A percentile compares a stretch with the other conserved stretches of the same genome.
These are phyloP conservation scores for Leccinum angustisporum DNA, from an alignment of 1,284 basidiomycete genomes.

Conservation along the genomic window DNA sequence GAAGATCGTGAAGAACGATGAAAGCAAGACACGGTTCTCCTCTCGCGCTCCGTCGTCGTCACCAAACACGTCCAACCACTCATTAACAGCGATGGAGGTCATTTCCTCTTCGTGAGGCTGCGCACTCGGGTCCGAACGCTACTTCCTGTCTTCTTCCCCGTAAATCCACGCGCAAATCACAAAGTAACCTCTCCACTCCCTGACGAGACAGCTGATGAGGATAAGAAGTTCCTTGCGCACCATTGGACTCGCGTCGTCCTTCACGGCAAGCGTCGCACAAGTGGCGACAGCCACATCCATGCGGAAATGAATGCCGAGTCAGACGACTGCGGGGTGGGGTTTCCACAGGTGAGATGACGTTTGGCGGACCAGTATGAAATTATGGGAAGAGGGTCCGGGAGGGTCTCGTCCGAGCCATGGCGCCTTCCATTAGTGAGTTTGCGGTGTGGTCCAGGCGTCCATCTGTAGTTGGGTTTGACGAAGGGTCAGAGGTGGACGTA, in stretches of 20 bases:
- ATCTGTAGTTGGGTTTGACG: slow-evolving; percentile 37
- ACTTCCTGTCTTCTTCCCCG: slow-evolving; percentile 81
- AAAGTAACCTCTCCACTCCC: slow-evolving; percentile 96
- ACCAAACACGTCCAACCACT: slow-evolving; percentile 71
- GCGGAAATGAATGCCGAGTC: slow-evolving; percentile 73
- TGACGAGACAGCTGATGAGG: slow-evolving; percentile 89
- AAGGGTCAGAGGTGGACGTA: slow-evolving; percentile 44
- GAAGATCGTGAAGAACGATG: slow-evolving; percentile 92
- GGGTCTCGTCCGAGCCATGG: slow-evolving; percentile 40
- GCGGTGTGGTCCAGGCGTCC: slow-evolving; percentile 23
- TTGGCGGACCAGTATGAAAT: slow-evolving; percentile 82
- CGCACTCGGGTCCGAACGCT: slow-evolving; percentile 40
- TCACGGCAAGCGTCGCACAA: slow-evolving; percentile 75
- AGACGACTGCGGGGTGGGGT: slow-evolving; percentile 67
- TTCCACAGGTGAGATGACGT: slow-evolving; percentile 85
- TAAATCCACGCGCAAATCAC: slow-evolving; percentile 95
- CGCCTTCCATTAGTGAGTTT: slow-evolving; percentile 30
- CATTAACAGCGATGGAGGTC: slow-evolving; percentile 66
- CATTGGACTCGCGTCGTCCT: slow-evolving; percentile 95
- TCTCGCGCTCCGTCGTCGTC: slow-evolving; percentile 68
- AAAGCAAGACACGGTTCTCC: slow-evolving; percentile 81
- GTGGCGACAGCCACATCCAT: slow-evolving; percentile 82
- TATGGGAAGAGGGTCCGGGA: slow-evolving; percentile 55
- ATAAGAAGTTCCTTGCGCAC: slow-evolving; percentile 94
- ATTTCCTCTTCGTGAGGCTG: slow-evolving; percentile 61